Conservation (phyloP, 2,329 filamentous ascomycete genomes). For the Aspergillus ibericus region DNA sequence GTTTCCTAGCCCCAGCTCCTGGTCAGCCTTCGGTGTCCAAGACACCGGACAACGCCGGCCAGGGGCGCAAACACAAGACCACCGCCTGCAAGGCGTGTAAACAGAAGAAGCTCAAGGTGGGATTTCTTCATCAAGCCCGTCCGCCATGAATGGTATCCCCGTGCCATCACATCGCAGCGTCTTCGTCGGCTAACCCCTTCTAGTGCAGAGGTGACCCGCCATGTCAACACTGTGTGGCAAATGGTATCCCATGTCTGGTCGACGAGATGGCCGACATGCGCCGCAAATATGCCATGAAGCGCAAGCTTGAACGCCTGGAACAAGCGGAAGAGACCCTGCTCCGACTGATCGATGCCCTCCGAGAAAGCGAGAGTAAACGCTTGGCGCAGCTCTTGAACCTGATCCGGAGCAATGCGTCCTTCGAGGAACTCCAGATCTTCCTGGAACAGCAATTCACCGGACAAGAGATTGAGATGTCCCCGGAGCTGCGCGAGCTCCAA, state of each 20-base stretch:
- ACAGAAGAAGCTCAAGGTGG: constrained; percentile 25
- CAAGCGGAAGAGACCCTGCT: constrained; percentile 17
- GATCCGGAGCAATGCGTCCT: constrained; percentile 27
- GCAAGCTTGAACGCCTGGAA: constrained; percentile 24
- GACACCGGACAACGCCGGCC: constrained; percentile 13
- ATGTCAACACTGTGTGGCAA: constrained; percentile 28
- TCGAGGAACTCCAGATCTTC: constrained; percentile 23
- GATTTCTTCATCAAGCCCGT: background rate
- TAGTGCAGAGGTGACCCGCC: constrained; percentile 31
- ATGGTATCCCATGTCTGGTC: constrained; percentile 27
- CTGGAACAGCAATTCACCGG: constrained; percentile 19
- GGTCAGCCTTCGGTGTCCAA: constrained; percentile 8
- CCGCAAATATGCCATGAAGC: constrained; percentile 26
- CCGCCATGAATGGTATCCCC: background rate
- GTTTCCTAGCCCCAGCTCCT: constrained; percentile 18
- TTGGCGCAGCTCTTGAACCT: constrained; percentile 25
- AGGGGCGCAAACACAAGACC: constrained; percentile 24
- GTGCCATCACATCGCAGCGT: no score
- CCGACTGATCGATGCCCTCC: constrained; percentile 22
- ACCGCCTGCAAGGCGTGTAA: constrained; percentile 26
- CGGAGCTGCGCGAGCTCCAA: constrained; percentile 19
- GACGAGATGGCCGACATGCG: constrained; percentile 31
- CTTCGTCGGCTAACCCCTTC: background rate
- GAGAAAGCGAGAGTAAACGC: constrained; percentile 18
- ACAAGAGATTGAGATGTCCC: constrained; percentile 13